Conservation (phyloP, 192 early-diverging fungal genomes). For the Gorgonomyces haynaldii region DNA sequence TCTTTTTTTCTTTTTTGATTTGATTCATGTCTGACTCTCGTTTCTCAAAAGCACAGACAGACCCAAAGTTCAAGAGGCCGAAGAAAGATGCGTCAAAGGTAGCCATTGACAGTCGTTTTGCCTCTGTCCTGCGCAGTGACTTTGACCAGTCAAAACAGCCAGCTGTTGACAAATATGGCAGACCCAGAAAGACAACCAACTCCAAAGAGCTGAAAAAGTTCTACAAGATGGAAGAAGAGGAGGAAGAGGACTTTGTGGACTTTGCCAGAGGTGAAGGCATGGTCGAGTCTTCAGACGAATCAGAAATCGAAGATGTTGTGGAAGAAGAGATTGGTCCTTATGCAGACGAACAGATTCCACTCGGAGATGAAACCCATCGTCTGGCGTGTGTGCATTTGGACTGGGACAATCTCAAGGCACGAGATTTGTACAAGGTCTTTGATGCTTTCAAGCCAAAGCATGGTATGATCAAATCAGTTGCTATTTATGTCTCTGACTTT, state of each 20-base stretch:
- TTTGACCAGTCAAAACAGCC: constrained; percentile 45
- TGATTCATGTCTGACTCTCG: no score
- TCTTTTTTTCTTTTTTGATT: no score
- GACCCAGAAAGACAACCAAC: constrained; percentile 31
- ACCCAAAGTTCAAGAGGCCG: constrained; percentile 69
- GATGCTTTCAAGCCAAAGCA: constrained; percentile 61
- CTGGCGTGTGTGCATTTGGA: constrained; percentile 89
- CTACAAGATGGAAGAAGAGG: constrained; percentile 56
- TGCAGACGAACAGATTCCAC: constrained; percentile 16
- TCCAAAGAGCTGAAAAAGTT: constrained; percentile 59
- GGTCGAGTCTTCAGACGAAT: constrained; percentile 49
- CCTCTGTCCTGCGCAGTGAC: constrained; percentile 64
- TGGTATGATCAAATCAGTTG: constrained; percentile 60
- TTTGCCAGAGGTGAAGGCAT: constrained; percentile 73
- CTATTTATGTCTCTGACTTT: constrained; percentile 81
- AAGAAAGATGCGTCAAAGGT: constrained; percentile 75
- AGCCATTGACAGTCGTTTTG: constrained; percentile 79
- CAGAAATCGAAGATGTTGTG: constrained; percentile 34
- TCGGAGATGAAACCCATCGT: constrained; percentile 39
- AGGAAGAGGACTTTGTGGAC: constrained; percentile 36
- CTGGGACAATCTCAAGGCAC: constrained; percentile 82
- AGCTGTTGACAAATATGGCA: constrained; percentile 72
- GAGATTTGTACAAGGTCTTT: constrained; percentile 78
- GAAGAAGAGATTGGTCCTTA: constrained; percentile 27
- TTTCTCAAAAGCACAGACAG: constrained; percentile 65